Evolutionary conservation across 169 alveolate species (phyloP).

Genomic region (Plasmodium adleri): DNA sequence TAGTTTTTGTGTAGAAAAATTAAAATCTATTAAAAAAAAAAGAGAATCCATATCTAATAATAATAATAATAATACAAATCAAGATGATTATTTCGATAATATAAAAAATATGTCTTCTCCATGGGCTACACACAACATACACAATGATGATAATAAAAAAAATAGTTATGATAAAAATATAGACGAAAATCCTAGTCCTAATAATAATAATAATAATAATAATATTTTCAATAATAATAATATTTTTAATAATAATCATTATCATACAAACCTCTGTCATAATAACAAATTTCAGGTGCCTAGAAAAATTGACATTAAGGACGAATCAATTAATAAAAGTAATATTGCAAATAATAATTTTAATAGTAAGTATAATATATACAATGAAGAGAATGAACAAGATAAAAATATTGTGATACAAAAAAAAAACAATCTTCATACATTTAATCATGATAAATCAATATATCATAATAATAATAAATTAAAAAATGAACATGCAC

Average conservation of each 20-base stretch:
- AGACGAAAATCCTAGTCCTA: constrained; percentile 1
- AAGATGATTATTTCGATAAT: not conserved
- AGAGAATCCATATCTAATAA: not conserved
- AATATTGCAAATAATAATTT: no score
- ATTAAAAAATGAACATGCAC: not conserved
- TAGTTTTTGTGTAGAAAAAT: not conserved
- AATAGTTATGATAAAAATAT: not conserved
- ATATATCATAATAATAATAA: not conserved
- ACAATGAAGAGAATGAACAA: not conserved
- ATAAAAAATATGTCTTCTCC: not conserved
- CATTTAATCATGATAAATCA: no score
- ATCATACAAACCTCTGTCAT: no score
- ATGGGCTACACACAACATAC: no score
- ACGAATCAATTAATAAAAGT: no score
- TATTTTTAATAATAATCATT: no score
- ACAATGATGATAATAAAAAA: not conserved
- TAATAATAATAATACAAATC: not conserved
- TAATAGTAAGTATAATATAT: no score
- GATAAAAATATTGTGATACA: no score
- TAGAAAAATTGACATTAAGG: constrained; percentile 2
- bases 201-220: no score
- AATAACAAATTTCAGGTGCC: constrained; percentile 48
- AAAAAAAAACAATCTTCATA: no score
- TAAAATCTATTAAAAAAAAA: not conserved
- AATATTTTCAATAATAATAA: not conserved